Conservation (phyloP, 192 early-diverging fungal species). For the Globomyces pollinis-pini region DNA sequence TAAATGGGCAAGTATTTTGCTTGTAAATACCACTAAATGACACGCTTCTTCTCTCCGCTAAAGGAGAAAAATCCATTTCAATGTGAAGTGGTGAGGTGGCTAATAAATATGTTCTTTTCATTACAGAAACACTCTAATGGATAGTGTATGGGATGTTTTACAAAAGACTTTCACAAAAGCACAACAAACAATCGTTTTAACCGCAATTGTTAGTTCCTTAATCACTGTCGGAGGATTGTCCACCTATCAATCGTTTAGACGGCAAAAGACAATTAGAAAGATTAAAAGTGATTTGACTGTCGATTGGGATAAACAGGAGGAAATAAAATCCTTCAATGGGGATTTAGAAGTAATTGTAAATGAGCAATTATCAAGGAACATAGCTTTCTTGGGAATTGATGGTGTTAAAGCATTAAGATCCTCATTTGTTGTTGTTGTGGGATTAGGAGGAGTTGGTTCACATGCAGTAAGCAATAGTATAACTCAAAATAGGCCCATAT, state of each 20-base stretch:
- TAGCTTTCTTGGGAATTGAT: slow-evolving; percentile 81
- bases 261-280: not conserved
- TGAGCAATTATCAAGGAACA: slow-evolving; percentile 81
- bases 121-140: too few relatives aligned
- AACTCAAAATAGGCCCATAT: slow-evolving; percentile 73
- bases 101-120: too few relatives aligned
- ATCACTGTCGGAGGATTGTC: not conserved
- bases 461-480: too few relatives aligned
- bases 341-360: slow-evolving; percentile 61
- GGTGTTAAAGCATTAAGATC: slow-evolving; percentile 62
- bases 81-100: too few relatives aligned
- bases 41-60: too few relatives aligned
- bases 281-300: not conserved
- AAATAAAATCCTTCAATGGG: not conserved
- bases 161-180: too few relatives aligned
- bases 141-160: too few relatives aligned
- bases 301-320: not conserved
- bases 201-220: not conserved
- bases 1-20: too few relatives aligned
- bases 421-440: slow-evolving; percentile 90
- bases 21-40: too few relatives aligned
- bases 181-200: not conserved
- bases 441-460: slow-evolving; percentile 86
- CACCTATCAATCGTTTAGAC: too few relatives aligned
- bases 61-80: too few relatives aligned